These are phyloP conservation scores for Isoetes taiwanensis DNA, from an alignment of 75 land plant genomes.

Conservation along the genomic window DNA sequence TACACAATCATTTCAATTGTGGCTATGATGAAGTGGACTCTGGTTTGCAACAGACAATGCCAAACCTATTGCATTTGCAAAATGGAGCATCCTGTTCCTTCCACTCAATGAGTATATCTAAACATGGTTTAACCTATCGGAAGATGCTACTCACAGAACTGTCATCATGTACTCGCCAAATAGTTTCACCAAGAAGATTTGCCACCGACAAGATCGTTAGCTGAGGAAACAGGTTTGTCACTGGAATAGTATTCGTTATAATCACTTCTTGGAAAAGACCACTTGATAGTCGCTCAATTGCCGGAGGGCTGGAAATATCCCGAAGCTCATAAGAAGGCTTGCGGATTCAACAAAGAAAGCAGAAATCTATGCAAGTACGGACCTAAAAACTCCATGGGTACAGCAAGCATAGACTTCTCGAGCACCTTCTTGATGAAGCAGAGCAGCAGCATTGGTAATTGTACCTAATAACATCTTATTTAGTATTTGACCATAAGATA, in stretches of 20 bases:
- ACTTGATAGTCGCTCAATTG: conserved; percentile 83
- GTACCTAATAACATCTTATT: conserved; percentile 39
- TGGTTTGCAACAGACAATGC: neutral
- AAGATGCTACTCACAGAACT: conserved; percentile 82
- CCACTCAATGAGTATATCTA: neutral
- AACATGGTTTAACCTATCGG: conserved; percentile 22
- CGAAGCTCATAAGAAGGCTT: neutral
- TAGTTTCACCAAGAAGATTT: conserved; percentile 86
- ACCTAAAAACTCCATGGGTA: conserved; percentile 92
- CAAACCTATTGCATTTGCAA: neutral
- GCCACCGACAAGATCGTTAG: conserved; percentile 88
- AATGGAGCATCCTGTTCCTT: neutral
- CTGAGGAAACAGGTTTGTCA: conserved; percentile 75
- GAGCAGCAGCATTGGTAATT: conserved; percentile 82
- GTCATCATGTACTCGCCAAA: conserved; percentile 94
- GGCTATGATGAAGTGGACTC: neutral
- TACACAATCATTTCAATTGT: too few species aligned
- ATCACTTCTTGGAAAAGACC: conserved; percentile 96
- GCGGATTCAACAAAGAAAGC: conserved; percentile 1
- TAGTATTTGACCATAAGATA: neutral
- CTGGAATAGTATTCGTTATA: conserved; percentile 85
- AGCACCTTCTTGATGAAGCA: conserved; percentile 83
- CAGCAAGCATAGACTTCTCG: conserved; percentile 92
- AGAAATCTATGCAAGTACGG: neutral
- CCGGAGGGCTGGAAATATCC: conserved; percentile 59